Evolutionary conservation across 257 asterid species (phyloP), one percentile per base, ranked within the genome.

Genomic region (Phtheirospermum japonicum): DNA sequence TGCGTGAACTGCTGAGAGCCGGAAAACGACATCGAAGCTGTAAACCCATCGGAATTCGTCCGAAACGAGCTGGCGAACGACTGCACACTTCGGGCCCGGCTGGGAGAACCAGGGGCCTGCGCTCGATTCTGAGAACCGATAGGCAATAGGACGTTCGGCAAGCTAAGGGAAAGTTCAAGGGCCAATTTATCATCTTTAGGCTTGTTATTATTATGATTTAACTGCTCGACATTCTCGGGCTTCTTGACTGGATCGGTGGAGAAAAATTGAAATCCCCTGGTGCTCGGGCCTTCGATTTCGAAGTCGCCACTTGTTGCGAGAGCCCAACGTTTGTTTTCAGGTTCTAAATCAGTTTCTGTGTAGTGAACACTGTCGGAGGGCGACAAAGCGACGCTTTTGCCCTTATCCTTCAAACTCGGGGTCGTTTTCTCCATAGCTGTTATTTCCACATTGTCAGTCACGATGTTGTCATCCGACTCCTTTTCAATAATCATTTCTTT

Each of bases 1-100:
- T 93, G 99, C 61, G 90, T 83, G 75, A 93, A 85, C 75, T 83
- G 93, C 77, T 87, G 97, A 57, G 99, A 93, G 39, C 96, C 99
- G 17, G 97, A 89, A 66, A 87, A 89, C 13, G 98, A 86, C 95
- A 86, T 79, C 2, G 99, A 93, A 63, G 88, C 86, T 19, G 96
- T 87, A 72, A 87, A 89, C 36, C 95, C 96, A 69, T 93, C 97
- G 68, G 97, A 87, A 72, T 75, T 75, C 10, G 97, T 87, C 54
- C 75, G 79, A 67, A 85, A 87, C 14, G 97, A 83, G 78, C 99
- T 93, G 50, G 83, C 85, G 65, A 80, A 84, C 59, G 99, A 93
- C 42, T 93, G 97, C 45, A 79, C 59, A 64, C 99, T 93, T 76
- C 90, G 82, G 51, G 83, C 88, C 64, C 76, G 95, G 78, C 88